These are phyloP conservation scores for Aspergillus unguis DNA, from an alignment of 2,329 filamentous ascomycete species.

Conservation along the genomic window DNA sequence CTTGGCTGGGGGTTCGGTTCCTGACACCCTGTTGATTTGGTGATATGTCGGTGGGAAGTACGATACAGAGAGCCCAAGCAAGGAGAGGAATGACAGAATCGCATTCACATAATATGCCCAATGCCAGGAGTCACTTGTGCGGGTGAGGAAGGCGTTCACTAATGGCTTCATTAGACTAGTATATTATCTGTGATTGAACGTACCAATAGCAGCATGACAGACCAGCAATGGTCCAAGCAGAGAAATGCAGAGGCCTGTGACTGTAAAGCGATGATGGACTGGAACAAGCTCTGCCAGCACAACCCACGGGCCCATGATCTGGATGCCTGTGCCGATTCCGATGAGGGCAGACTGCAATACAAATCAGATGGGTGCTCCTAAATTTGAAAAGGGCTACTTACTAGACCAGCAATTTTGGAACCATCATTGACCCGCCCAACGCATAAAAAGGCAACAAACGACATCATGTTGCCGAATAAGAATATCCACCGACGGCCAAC, in stretches of 20 bases:
- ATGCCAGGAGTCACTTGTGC: no score
- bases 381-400: no score
- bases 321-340: conserved; percentile 5
- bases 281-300: conserved; percentile 8
- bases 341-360: neutral
- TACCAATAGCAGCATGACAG: neutral
- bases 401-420: neutral
- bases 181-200: neutral
- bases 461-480: conserved; percentile 2
- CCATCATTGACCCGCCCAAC: neutral
- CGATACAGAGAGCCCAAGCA: no score
- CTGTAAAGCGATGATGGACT: conserved; percentile 3
- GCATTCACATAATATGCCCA: no score
- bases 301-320: conserved; percentile 5
- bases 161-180: no score
- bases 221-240: neutral
- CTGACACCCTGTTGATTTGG: no score
- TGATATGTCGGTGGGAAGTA: no score
- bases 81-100: no score
- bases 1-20: no score
- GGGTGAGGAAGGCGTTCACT: no score
- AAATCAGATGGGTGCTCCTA: neutral
- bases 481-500: conserved; percentile 10
- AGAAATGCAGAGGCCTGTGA: neutral
- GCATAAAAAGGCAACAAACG: conserved; percentile 2